Conservation (phyloP, 2,329 filamentous ascomycete genomes). For the Arthroderma sp. region DNA sequence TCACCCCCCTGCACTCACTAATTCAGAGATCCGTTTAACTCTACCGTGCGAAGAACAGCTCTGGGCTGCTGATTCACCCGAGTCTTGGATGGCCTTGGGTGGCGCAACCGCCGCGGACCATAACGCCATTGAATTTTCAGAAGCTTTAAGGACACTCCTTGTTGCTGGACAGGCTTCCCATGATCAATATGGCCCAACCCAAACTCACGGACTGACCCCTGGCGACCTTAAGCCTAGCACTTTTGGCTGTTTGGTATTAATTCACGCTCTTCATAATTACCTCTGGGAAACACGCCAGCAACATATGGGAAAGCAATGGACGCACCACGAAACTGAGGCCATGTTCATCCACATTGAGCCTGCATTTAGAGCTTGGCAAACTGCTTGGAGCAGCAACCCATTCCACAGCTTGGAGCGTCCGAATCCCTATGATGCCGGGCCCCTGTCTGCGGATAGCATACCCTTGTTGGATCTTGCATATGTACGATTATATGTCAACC, state of each 20-base stretch:
- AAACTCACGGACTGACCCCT: constrained; percentile 39
- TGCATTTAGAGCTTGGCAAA: constrained; percentile 84
- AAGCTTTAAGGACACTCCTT: constrained; percentile 66
- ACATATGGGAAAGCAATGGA: constrained; percentile 81
- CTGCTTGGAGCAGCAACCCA: constrained; percentile 77
- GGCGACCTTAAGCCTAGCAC: constrained; percentile 69
- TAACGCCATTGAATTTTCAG: constrained; percentile 65
- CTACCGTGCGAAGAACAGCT: constrained; percentile 88
- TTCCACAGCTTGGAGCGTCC: constrained; percentile 72
- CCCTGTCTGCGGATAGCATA: constrained; percentile 79
- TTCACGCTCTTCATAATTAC: constrained; percentile 92
- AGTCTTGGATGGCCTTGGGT: constrained; percentile 66
- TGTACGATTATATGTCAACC: constrained; percentile 80
- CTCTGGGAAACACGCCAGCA: constrained; percentile 95
- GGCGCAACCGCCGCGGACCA: constrained; percentile 56
- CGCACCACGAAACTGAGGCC: constrained; percentile 78
- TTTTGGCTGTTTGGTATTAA: constrained; percentile 80
- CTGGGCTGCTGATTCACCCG: constrained; percentile 70
- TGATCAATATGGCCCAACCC: constrained; percentile 34
- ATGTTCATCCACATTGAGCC: constrained; percentile 95
- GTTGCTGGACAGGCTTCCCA: constrained; percentile 49
- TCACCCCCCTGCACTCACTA: constrained; percentile 77
- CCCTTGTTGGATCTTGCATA: constrained; percentile 85
- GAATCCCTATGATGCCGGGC: constrained; percentile 68
- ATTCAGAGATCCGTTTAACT: constrained; percentile 82